Evolutionary conservation across 306 rosid genomes (phyloP).

Genomic region (Gleditsia sinensis): DNA sequence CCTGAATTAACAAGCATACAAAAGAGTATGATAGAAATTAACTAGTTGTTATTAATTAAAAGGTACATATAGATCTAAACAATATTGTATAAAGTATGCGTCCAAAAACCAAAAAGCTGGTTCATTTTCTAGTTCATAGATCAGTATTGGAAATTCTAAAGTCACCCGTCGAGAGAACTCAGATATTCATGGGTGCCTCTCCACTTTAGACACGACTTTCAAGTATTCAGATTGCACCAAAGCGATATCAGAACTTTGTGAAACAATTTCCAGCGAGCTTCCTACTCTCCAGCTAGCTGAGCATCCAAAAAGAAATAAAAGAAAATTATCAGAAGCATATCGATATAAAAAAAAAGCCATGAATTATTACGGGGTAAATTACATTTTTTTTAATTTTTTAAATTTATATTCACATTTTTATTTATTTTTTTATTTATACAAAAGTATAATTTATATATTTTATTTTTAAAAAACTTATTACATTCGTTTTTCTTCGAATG

Average conservation of each 20-base stretch:
- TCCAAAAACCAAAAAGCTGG: conserved; percentile 22
- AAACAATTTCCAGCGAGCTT: conserved; percentile 29
- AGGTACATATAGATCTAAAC: not conserved
- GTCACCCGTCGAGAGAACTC: conserved; percentile 15
- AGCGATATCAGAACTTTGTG: too few relatives aligned
- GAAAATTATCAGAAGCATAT: not conserved
- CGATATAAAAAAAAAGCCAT: not conserved
- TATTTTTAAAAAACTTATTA: too few relatives aligned
- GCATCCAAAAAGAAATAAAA: not conserved
- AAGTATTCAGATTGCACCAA: conserved; percentile 31
- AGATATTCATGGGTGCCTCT: conserved; percentile 15
- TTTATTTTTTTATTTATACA: too few relatives aligned
- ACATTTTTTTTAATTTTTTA: too few relatives aligned
- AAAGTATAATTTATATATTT: too few relatives aligned
- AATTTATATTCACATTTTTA: too few relatives aligned
- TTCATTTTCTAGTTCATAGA: conserved; percentile 14
- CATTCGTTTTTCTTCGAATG: too few relatives aligned
- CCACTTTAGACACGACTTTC: conserved; percentile 9
- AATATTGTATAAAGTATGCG: too few relatives aligned
- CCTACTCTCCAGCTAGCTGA: conserved; percentile 35
- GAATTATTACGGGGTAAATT: too few relatives aligned
- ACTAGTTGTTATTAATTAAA: conserved; percentile 18
- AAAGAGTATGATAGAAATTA: not conserved
- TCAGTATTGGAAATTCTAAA: conserved; percentile 10
- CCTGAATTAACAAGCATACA: not conserved